Base-by-base conservation (phyloP, 2,329 filamentous ascomycete genomes). In the Neurospora sp. region DNA sequence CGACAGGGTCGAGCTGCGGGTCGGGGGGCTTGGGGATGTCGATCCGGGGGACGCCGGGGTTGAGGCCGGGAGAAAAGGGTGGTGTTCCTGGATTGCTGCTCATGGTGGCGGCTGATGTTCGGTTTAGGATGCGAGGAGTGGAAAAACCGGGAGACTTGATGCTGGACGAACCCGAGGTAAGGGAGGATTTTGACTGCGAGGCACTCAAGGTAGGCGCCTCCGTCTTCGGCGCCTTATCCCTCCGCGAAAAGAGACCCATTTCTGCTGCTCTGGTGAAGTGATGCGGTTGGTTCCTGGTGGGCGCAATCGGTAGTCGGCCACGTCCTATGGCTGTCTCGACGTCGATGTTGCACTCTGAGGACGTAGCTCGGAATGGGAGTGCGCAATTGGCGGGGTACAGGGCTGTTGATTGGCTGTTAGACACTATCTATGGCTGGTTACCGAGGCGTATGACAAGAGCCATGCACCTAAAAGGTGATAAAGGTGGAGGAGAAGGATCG, bases 11-110 rank as follows among this genome's bases (percentile, higher is more conserved):
- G 75, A 95, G 85, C 72, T 90, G 86, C 76, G 95, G 94, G 81
- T 98, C 94, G 38, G 95, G 94, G 17, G 93, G 89, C 77, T 89
- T 90, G 67, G 95, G 92, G 67, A 98, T 87, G 73, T 93, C 88
- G 76, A 96, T 85, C 80, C 93, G 92, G 75, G 91, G 89, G 74
- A 94, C 86, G 33, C 38, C 68, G 66, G 69, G 69, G 72, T 81
- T 84, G 74, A 83, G 75, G 79, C 78, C 71, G 78, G 80, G 83
- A 42, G 85, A 83, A 78, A 87, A 85, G 66, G 85, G 84, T n/a
- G 85, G 83, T 2, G 83, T 85, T 39, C 77, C 81, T 5, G 84
- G 82, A 38, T 73, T 75, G 68, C 76, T 76, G 73, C 74, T 79
- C 69, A 81, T 81, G 73, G 84, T 87, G 69, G 82, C 80, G 67